Percentiles rank a stretch among this genome's conserved stretches.
These are phyloP conservation scores for Beauveria sp. DNA, from an alignment of 2,329 filamentous ascomycete species.

Conservation along the genomic window DNA sequence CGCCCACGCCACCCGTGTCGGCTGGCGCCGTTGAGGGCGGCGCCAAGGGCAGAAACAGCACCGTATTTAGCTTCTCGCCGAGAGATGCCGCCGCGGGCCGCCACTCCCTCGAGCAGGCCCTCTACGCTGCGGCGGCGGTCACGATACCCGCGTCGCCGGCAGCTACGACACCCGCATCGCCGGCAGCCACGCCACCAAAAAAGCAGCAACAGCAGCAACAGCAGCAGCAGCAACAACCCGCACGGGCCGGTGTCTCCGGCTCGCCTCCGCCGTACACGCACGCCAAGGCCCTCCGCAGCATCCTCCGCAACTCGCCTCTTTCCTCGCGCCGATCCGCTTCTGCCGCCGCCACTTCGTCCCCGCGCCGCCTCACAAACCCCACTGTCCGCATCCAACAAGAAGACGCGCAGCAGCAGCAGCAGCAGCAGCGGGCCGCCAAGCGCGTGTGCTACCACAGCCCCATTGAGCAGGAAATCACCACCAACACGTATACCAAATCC, in stretches of 20 bases:
- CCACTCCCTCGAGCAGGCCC: slow-evolving; percentile 1
- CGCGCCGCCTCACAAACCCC: slow-evolving; percentile 49
- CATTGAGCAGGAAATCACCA: slow-evolving; percentile 56
- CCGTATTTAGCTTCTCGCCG: slow-evolving; percentile 40
- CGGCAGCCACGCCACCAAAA: neutral
- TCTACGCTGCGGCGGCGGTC: neutral
- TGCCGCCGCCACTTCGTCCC: slow-evolving; percentile 33
- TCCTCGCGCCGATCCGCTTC: slow-evolving; percentile 34
- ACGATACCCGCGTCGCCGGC: neutral
- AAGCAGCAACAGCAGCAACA: neutral
- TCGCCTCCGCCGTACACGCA: slow-evolving; percentile 48
- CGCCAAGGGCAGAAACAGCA: slow-evolving; percentile 13
- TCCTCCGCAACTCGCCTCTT: slow-evolving; percentile 58
- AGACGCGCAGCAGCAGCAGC: slow-evolving; percentile 42
- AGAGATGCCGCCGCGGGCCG: slow-evolving; percentile 22
- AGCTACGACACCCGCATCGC: neutral
- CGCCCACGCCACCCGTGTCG: slow-evolving; percentile 51
- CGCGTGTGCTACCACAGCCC: slow-evolving; percentile 57
- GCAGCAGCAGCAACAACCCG: neutral
- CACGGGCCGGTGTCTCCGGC: neutral
- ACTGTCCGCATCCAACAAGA: neutral
- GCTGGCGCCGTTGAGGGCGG: slow-evolving; percentile 39
- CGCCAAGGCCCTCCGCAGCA: slow-evolving; percentile 52
- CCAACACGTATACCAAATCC: slow-evolving; percentile 53
- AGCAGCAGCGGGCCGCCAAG: slow-evolving; percentile 48